Evolutionary conservation across 805 yeast species (phyloP).

Genomic region (Cyberlindnera saturnus): DNA sequence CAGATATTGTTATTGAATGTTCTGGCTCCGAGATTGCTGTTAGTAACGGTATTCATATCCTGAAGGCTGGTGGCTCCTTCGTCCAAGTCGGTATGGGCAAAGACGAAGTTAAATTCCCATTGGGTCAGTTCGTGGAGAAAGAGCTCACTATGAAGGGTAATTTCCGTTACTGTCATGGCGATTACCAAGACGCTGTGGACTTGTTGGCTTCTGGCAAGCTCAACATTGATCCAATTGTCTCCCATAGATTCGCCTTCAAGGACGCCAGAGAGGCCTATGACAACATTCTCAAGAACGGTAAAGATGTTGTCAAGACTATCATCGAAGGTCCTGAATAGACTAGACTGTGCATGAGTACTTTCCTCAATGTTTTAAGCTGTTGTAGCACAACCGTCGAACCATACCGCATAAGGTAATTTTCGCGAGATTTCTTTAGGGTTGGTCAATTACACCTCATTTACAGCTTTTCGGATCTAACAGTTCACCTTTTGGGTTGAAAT

Average conservation of each 20-base stretch:
- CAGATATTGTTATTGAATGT: conserved; percentile 72
- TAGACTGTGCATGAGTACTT: no score
- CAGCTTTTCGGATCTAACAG: no score
- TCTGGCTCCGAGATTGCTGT: conserved; percentile 80
- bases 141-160: conserved; percentile 69
- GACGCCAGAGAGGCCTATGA: conserved; percentile 77
- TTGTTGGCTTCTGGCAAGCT: conserved; percentile 59
- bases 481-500: no score
- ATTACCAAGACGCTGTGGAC: conserved; percentile 66
- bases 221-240: conserved; percentile 61
- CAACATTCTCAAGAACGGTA: conserved; percentile 52
- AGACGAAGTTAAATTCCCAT: conserved; percentile 65
- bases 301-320: conserved; percentile 66
- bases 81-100: conserved; percentile 87
- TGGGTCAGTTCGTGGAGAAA: conserved; percentile 59
- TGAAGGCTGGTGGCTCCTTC: conserved; percentile 63
- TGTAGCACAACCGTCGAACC: no score
- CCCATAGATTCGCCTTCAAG: conserved; percentile 66
- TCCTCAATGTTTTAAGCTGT: no score
- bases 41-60: conserved; percentile 54
- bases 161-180: conserved; percentile 76
- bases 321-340: conserved; percentile 66
- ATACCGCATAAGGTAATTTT: no score
- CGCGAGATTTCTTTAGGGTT: no score
- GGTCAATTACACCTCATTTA: no score